Evolutionary conservation across 2,329 filamentous ascomycete genomes (phyloP), one percentile per base, ranked within the genome.

Genomic region (Penicillium sp.): DNA sequence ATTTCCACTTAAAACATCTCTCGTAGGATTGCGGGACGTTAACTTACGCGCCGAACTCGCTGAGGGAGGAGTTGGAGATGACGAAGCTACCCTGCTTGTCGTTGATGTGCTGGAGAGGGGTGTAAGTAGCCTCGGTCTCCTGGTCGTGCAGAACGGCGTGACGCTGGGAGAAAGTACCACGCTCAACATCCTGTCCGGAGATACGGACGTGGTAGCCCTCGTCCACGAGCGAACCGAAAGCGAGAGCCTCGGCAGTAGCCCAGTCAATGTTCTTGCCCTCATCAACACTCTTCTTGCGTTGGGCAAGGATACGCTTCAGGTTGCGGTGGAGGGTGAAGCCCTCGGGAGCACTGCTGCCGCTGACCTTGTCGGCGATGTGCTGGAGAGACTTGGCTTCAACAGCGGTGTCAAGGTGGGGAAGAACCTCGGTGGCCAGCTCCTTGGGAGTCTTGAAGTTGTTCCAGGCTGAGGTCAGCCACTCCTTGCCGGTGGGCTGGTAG

Each of bases 371-470:
- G 58, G 88, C 93, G 73, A 99, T 92, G 77, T 92, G 88, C 76
- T 91, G 86, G 61, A 98, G 79, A 14, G 87, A 88, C 64, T 89
- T 84, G 60, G 77, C 74, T 63, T 90, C 87, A 46, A 98, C 88
- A 51, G 87, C 90, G 40, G 95, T 99, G 27, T 92, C 89, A 69
- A 91, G 86, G 80, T 99, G 95, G 52, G 94, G 93, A 53, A 99
- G 83, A 47, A 98, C 88, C 81, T 99, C 95, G 24, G 89, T 95
- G 35, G 94, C 93, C 63, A 99, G 84, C 67, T 99, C 95, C 83
- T 97, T 98, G 71, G 95, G 95, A 35, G 93, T 96, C 83, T 98
- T 98, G 87, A 99, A 98, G 63, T 94, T 94, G 81, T 99, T 96
- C 95, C 95, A 99, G 57, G 95, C 94, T 53, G 93, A 97, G 9